Percentiles rank a stretch among this genome's conserved stretches.
These are phyloP conservation scores for Myriosclerotinia curreyana DNA, from an alignment of 2,329 filamentous ascomycete species.

Conservation along the genomic window DNA sequence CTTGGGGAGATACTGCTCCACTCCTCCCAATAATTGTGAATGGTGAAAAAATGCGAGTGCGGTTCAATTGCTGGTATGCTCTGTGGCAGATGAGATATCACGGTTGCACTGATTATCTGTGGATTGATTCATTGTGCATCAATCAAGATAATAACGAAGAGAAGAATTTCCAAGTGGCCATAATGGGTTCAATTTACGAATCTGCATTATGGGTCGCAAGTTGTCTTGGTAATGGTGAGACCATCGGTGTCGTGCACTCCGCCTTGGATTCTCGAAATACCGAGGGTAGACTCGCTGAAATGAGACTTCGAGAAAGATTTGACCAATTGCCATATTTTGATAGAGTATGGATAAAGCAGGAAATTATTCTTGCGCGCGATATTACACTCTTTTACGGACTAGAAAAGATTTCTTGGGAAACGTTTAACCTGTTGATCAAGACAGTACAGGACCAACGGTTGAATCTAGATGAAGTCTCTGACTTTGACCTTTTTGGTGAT, in stretches of 20 bases:
- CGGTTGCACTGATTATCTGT: constrained; percentile 21
- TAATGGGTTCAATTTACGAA: constrained; percentile 27
- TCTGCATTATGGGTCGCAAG: constrained; percentile 25
- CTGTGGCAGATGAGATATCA: constrained; percentile 22
- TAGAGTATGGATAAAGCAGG: constrained; percentile 16
- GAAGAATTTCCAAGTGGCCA: constrained; percentile 23
- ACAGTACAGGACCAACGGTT: neutral
- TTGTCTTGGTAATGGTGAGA: constrained; percentile 24
- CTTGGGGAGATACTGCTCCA: constrained; percentile 3
- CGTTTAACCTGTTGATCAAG: neutral
- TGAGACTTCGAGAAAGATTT: constrained; percentile 9
- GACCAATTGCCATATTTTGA: constrained; percentile 16
- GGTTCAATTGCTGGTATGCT: constrained; percentile 12
- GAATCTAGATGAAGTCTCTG: neutral
- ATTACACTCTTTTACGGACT: constrained; percentile 12
- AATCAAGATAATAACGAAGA: constrained; percentile 25
- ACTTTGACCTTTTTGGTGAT: neutral
- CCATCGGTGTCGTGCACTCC: neutral
- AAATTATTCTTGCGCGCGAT: constrained; percentile 9
- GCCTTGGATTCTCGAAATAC: neutral
- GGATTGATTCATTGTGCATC: constrained; percentile 30
- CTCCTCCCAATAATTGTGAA: constrained; percentile 3
- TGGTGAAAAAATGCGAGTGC: constrained; percentile 8
- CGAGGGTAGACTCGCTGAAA: neutral
- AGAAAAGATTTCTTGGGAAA: constrained; percentile 1